Evolutionary conservation across 163 green algal species (phyloP), one percentile per base, ranked within the genome.

Genomic region (Chlamydomonas reinhardtii): DNA sequence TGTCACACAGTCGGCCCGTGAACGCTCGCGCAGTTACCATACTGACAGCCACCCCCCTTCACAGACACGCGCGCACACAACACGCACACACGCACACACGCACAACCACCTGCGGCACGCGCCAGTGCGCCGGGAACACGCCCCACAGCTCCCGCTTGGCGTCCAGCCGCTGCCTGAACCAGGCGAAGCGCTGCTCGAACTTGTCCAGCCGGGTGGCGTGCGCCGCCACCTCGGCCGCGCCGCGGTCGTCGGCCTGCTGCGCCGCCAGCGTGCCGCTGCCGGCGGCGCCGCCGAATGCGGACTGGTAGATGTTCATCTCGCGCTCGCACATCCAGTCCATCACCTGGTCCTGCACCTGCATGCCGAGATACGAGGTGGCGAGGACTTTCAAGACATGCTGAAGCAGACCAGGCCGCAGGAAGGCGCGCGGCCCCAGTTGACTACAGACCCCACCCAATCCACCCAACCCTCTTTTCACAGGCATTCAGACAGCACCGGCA

Each of bases 111-210:
- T 98, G 95, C 43, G 95, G 93, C 74, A 99, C 94, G 24, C 94
- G 90, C 97, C 97, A 99, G 32, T 87, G 35, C 52, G 92, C 75
- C 2, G 97, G 97, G 88, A 99, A 99, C 71, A 99, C 92, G 35
- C 80, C 90, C 97, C 97, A 99, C 74, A 98, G 87, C 39, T 97
- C 94, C 68, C 94, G 91, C 54, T 96, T 95, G 48, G 94, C 93
- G 77, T 95, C 92, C 79, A 99, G 89, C 31, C 96, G 94, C 90
- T 93, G 97, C 37, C 93, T 90, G 87, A 98, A 99, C 89, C 90
- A 93, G 0, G 76, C 75, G 80, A 86, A 93, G 73, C 93, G 91
- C 61, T 94, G 89, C 80, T 97, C 95, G 72, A 96, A 96, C 59
- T 96, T 90, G 68, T 99, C 97, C 78, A 99, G 91, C 76, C 95